Percentiles rank a stretch among this genome's conserved stretches.
Evolutionary conservation across 2,329 filamentous ascomycete species (phyloP).

Genomic region (Aspergillus caelatus): DNA sequence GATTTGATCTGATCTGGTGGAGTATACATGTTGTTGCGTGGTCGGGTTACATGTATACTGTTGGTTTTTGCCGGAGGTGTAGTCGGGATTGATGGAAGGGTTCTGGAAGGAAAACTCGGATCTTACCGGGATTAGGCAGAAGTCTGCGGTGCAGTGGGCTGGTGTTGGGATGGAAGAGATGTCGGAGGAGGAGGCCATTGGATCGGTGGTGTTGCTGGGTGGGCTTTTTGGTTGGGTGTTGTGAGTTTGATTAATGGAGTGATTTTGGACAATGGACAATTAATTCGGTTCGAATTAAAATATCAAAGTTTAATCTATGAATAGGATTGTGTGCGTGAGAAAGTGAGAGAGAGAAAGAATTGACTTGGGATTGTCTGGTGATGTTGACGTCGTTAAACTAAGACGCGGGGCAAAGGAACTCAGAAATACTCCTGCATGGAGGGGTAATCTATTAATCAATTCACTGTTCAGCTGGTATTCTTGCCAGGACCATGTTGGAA

Average conservation of each 20-base stretch:
- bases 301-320: not conserved
- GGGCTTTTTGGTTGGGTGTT: not conserved
- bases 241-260: no score
- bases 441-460: not conserved
- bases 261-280: not conserved
- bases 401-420: conserved; percentile 1
- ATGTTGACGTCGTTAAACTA: not conserved
- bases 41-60: not conserved
- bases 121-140: conserved; percentile 81
- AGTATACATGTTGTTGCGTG: not conserved
- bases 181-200: conserved; percentile 25
- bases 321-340: not conserved
- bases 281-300: not conserved
- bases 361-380: not conserved
- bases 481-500: no score
- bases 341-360: not conserved
- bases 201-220: not conserved
- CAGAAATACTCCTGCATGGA: not conserved
- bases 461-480: no score
- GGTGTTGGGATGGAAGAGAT: conserved; percentile 59
- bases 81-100: not conserved
- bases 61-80: not conserved
- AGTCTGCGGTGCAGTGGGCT: conserved; percentile 78
- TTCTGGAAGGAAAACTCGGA: not conserved
- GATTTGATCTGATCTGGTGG: not conserved